phyloP scores from a whole-genome alignment of 2,329 filamentous ascomycete species.

The Penicillium sp. region DNA sequence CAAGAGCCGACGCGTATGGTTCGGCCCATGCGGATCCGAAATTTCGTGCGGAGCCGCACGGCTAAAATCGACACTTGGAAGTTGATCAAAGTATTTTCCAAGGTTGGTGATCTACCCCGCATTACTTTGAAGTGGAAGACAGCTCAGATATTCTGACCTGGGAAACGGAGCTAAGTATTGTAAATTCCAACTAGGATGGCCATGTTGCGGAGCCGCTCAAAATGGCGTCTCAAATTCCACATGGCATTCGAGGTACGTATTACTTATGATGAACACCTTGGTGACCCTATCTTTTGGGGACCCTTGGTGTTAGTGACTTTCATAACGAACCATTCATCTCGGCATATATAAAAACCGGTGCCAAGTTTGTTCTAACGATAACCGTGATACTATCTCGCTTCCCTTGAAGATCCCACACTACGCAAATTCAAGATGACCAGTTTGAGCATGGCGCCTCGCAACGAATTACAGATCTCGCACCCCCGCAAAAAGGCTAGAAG shows the following conservation, averaged over 20 bases:
- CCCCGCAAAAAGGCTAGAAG: slow-evolving; percentile 12
- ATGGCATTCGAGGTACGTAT: not conserved
- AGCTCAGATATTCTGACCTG: not conserved
- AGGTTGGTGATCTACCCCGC: not conserved
- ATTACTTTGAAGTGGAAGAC: too few species aligned
- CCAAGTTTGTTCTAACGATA: not conserved
- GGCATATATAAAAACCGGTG: not conserved
- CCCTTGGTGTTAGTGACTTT: not conserved
- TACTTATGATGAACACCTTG: not conserved
- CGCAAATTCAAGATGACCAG: not conserved
- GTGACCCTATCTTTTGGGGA: not conserved
- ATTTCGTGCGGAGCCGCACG: slow-evolving; percentile 14
- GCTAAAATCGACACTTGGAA: not conserved
- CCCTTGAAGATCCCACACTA: not conserved
- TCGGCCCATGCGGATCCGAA: slow-evolving; percentile 4
- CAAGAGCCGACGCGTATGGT: not conserved
- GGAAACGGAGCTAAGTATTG: not conserved
- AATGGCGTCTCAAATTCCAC: not conserved
- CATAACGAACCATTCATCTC: not conserved
- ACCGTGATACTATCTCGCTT: too few species aligned
- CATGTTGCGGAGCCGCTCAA: slow-evolving; percentile 10
- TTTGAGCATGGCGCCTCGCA: not conserved
- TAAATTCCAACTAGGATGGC: too few species aligned
- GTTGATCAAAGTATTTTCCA: not conserved
- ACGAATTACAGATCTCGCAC: not conserved